Percentiles rank a stretch among this genome's conserved stretches.
phyloP scores from a whole-genome alignment of 169 alveolate genomes.

The Plasmodium gonderi region DNA sequence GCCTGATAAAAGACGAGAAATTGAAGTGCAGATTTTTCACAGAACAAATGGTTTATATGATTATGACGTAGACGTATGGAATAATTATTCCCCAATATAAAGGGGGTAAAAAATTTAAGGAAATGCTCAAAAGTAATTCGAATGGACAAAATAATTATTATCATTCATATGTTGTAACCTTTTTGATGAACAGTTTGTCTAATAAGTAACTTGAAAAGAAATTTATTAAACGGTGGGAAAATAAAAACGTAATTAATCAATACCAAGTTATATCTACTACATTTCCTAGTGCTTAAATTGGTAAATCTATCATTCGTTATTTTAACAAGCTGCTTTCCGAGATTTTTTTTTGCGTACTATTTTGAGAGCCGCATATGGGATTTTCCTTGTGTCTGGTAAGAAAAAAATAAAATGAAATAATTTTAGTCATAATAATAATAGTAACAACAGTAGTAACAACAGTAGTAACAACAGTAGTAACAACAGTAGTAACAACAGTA shows the following conservation, averaged over 20 bases:
- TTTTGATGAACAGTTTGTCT: slow-evolving; percentile 45
- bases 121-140: neutral
- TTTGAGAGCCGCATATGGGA: slow-evolving; percentile 76
- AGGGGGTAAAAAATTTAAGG: neutral
- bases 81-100: neutral
- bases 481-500: too few species aligned
- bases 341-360: slow-evolving; percentile 83
- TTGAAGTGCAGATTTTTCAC: slow-evolving; percentile 91
- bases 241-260: slow-evolving; percentile 76
- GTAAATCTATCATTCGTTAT: slow-evolving; percentile 80
- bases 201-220: slow-evolving; percentile 37
- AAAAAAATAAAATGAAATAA: slow-evolving; percentile 49
- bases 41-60: slow-evolving; percentile 78
- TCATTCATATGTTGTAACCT: slow-evolving; percentile 27
- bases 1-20: slow-evolving; percentile 87
- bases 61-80: slow-evolving; percentile 30
- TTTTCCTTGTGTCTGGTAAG: slow-evolving; percentile 64
- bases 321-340: slow-evolving; percentile 88
- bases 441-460: too few species aligned
- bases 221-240: slow-evolving; percentile 68
- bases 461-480: too few species aligned
- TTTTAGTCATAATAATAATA: slow-evolving; percentile 6
- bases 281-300: slow-evolving; percentile 89
- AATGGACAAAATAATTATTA: neutral
- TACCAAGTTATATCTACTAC: slow-evolving; percentile 89